phyloP scores from a whole-genome alignment of 139 green algal genomes.

The Auxenochlorella pyrenoidosa region DNA sequence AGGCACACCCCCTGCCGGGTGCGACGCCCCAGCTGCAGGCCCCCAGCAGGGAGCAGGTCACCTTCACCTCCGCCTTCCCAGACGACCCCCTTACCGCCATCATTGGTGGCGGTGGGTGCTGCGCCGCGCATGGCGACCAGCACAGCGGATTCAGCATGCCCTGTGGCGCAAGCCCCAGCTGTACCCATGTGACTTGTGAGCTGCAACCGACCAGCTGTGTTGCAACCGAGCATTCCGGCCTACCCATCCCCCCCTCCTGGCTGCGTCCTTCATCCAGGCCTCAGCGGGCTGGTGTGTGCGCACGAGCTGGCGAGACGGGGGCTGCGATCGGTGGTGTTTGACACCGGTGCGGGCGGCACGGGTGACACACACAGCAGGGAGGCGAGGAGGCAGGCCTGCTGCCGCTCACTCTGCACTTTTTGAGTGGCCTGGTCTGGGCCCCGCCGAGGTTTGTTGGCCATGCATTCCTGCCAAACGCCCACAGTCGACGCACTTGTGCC shows the following conservation, averaged over 20 bases:
- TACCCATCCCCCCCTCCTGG: too few species aligned
- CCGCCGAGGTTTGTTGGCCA: neutral
- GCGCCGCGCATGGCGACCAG: too few species aligned
- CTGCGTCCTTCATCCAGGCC: neutral
- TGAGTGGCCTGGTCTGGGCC: neutral
- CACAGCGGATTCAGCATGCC: too few species aligned
- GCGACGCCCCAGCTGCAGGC: neutral
- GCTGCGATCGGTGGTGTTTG: slow-evolving; percentile 68
- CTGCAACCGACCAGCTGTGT: too few species aligned
- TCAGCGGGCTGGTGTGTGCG: slow-evolving; percentile 71
- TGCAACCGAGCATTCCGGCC: too few species aligned
- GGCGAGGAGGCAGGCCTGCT: neutral
- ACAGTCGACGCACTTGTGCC: neutral
- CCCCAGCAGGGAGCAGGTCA: neutral
- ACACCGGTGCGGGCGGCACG: slow-evolving; percentile 55
- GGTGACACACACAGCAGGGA: neutral
- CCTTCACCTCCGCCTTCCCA: slow-evolving; percentile 18
- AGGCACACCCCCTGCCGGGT: neutral
- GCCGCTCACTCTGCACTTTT: neutral
- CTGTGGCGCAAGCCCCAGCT: too few species aligned
- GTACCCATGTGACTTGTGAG: too few species aligned
- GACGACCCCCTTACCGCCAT: slow-evolving; percentile 63
- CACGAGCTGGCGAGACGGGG: slow-evolving; percentile 51
- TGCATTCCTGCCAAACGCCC: too few species aligned
- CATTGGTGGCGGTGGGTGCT: slow-evolving; percentile 62